phyloP scores from a whole-genome alignment of 2,329 filamentous ascomycete genomes.

The Biscogniauxia marginata region DNA sequence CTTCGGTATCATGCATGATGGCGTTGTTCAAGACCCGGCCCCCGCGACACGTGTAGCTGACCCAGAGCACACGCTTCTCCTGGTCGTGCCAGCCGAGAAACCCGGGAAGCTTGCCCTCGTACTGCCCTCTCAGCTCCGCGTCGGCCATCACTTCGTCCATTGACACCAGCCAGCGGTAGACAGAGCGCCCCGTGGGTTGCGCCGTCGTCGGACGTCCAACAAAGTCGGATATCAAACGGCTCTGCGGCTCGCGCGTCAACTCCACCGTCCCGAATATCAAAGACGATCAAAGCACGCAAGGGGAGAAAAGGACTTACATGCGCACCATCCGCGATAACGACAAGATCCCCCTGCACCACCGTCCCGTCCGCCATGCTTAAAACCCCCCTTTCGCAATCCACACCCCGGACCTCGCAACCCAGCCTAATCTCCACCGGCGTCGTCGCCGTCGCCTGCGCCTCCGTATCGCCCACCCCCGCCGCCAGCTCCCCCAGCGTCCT shows the following conservation, averaged over 20 bases:
- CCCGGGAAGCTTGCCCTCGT: conserved; percentile 8
- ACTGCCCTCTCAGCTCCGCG: conserved; percentile 10
- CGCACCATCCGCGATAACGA: conserved; percentile 46
- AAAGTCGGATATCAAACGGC: conserved; percentile 12
- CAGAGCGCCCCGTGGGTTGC: conserved; percentile 17
- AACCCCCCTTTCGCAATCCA: conserved; percentile 65
- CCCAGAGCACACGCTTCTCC: conserved; percentile 10
- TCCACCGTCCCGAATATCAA: not conserved
- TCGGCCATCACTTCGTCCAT: conserved; percentile 10
- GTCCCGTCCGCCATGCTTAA: conserved; percentile 39
- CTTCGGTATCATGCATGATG: conserved; percentile 12
- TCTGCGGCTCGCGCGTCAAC: conserved; percentile 10
- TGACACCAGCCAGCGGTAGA: conserved; percentile 21
- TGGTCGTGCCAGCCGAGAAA: conserved; percentile 14
- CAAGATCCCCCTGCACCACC: conserved; percentile 34
- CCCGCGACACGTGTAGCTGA: conserved; percentile 15
- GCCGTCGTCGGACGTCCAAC: conserved; percentile 6
- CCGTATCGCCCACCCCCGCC: too few relatives aligned
- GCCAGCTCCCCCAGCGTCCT: conserved; percentile 35
- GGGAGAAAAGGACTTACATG: conserved; percentile 23
- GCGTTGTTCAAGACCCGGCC: conserved; percentile 15
- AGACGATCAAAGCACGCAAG: not conserved
- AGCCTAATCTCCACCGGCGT: conserved; percentile 7
- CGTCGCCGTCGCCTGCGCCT: conserved; percentile 17
- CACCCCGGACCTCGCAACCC: conserved; percentile 6